Evolutionary conservation across 768 basidiomycete species (phyloP).

Genomic region (Tulasnella sp.): DNA sequence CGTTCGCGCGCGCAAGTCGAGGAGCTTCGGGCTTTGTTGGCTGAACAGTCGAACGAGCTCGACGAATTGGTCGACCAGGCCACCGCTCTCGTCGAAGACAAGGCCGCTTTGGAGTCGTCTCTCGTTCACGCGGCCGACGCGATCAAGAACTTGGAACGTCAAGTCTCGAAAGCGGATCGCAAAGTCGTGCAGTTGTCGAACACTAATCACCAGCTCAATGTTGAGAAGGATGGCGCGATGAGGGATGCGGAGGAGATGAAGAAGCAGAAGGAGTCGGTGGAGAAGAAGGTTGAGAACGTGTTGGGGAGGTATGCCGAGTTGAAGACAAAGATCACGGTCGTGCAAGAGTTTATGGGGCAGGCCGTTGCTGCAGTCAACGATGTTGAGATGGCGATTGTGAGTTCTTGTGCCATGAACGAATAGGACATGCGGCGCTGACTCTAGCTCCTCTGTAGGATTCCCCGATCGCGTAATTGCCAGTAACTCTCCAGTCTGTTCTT

Average conservation of each 20-base stretch:
- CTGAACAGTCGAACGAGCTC: not conserved
- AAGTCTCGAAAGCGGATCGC: not conserved
- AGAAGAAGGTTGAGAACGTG: not conserved
- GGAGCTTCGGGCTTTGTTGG: not conserved
- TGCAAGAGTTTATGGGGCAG: not conserved
- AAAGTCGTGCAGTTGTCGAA: not conserved
- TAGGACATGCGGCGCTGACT: not conserved
- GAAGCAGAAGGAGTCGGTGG: not conserved
- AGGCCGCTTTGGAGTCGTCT: not conserved
- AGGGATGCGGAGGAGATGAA: not conserved
- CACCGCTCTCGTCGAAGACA: not conserved
- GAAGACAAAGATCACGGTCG: not conserved
- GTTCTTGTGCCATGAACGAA: not conserved
- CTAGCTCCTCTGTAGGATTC: not conserved
- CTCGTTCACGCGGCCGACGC: not conserved
- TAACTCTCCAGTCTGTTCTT: too few relatives aligned
- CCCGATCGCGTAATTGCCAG: not conserved
- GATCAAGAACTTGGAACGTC: not conserved
- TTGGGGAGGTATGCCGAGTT: not conserved
- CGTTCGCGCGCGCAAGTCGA: not conserved
- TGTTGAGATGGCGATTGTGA: not conserved
- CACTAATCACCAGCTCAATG: not conserved
- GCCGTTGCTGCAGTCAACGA: not conserved
- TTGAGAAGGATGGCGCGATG: not conserved
- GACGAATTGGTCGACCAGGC: not conserved